Evolutionary conservation across 108 stramenopile genomes (phyloP).

Genomic region (Cyclotella baltica): DNA sequence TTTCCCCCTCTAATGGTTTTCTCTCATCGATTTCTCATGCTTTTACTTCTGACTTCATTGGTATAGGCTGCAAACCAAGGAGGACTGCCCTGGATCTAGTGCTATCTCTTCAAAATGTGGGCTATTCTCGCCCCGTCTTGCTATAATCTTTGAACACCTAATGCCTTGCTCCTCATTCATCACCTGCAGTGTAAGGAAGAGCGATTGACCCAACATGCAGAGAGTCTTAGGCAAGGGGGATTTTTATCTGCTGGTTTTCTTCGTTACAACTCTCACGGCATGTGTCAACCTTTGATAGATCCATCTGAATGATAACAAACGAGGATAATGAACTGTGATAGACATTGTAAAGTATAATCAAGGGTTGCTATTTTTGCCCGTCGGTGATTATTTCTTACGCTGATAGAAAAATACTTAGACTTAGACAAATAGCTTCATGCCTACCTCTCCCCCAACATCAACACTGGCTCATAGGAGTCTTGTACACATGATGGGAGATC

Average conservation of each 20-base stretch:
- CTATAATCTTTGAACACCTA: neutral
- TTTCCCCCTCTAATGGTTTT: neutral
- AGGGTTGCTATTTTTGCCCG: no score
- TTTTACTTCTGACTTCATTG: constrained; percentile 1
- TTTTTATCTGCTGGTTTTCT: neutral
- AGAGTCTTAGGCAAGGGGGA: neutral
- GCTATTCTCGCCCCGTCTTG: neutral
- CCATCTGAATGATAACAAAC: neutral
- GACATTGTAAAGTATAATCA: constrained; percentile 5
- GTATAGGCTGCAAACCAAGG: constrained; percentile 35
- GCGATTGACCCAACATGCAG: neutral
- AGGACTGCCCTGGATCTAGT: constrained; percentile 38
- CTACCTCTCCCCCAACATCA: no score
- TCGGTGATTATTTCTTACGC: no score
- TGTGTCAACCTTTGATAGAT: constrained; percentile 13
- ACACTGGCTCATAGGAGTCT: no score
- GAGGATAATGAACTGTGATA: constrained; percentile 7
- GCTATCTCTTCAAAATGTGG: neutral
- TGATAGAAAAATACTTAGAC: no score
- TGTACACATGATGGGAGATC: no score
- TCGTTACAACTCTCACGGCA: neutral
- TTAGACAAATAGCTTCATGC: no score
- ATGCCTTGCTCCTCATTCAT: neutral
- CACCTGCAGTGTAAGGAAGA: no score
- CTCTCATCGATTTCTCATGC: neutral